These are phyloP conservation scores for Beta macrorhiza DNA, from an alignment of 179 eudicot species.

Conservation along the genomic window DNA sequence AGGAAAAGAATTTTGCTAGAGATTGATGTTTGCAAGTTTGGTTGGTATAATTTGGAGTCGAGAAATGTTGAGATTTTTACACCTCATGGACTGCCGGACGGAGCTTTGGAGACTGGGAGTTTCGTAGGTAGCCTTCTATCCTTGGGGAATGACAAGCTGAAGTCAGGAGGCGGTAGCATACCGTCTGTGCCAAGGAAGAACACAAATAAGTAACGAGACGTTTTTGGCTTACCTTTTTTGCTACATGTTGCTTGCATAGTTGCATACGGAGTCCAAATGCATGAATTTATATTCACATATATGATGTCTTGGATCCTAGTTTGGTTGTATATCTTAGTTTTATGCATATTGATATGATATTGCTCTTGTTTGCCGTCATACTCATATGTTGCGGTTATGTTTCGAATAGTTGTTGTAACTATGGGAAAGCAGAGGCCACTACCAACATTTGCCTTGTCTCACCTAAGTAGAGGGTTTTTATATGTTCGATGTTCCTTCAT, in stretches of 20 bases:
- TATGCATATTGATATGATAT: too few relatives aligned
- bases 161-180: not conserved
- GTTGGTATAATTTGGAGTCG: constrained; percentile 17
- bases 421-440: not conserved
- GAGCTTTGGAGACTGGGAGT: constrained; percentile 7
- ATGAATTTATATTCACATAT: not conserved
- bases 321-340: not conserved
- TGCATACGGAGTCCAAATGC: not conserved
- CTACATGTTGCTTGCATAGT: not conserved
- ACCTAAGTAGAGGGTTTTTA: not conserved
- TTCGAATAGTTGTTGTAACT: not conserved
- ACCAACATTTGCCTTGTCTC: not conserved
- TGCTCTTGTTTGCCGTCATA: not conserved
- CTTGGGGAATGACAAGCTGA: not conserved
- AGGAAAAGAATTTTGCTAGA: constrained; percentile 16
- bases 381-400: not conserved
- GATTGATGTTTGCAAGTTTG: constrained; percentile 10
- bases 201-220: constrained; percentile 11
- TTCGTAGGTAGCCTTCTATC: constrained; percentile 24
- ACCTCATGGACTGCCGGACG: constrained; percentile 4
- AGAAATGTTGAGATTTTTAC: constrained; percentile 5
- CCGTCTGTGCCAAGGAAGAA: constrained; percentile 1
- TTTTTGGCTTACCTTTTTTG: not conserved
- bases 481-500: not conserved
- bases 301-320: not conserved